Percentiles rank a stretch among this genome's conserved stretches.
phyloP scores from a whole-genome alignment of 1,284 basidiomycete species.

The Ustilago loliicola region DNA sequence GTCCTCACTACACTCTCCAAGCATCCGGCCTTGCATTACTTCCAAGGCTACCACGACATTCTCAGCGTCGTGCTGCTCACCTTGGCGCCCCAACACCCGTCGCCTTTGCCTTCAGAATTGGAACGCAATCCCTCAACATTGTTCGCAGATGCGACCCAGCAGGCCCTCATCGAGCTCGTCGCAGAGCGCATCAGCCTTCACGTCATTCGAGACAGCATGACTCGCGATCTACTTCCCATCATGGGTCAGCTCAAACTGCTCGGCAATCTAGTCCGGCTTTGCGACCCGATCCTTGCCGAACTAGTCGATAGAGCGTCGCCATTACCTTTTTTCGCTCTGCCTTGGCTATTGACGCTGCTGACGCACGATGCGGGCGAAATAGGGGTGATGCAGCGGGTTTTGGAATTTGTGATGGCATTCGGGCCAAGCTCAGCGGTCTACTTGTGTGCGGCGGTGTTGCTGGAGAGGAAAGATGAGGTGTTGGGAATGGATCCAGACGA shows the following conservation, averaged over 20 bases:
- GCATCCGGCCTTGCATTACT: constrained; percentile 83
- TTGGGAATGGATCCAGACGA: constrained; percentile 32
- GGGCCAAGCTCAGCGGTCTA: constrained; percentile 86
- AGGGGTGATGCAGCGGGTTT: constrained; percentile 80
- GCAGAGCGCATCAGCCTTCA: constrained; percentile 81
- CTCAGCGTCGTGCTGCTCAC: constrained; percentile 87
- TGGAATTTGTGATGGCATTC: constrained; percentile 86
- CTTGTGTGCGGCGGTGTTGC: constrained; percentile 78
- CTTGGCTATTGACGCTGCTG: constrained; percentile 89
- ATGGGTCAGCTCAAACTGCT: constrained; percentile 82
- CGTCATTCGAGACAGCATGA: constrained; percentile 89
- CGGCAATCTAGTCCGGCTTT: constrained; percentile 78
- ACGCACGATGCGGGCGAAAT: constrained; percentile 84
- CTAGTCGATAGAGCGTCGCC: constrained; percentile 78
- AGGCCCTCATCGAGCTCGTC: constrained; percentile 28
- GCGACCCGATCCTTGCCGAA: constrained; percentile 79
- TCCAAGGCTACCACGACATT: constrained; percentile 91
- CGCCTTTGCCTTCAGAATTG: neutral
- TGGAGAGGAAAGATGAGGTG: constrained; percentile 26
- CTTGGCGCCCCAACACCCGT: constrained; percentile 32
- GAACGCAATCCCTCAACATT: neutral
- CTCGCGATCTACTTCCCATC: constrained; percentile 83
- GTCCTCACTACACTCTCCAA: constrained; percentile 79
- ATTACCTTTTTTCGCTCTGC: constrained; percentile 86
- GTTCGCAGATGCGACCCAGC: constrained; percentile 6